phyloP scores from a whole-genome alignment of 78 protist genomes.

The Protostelium mycophagum region DNA sequence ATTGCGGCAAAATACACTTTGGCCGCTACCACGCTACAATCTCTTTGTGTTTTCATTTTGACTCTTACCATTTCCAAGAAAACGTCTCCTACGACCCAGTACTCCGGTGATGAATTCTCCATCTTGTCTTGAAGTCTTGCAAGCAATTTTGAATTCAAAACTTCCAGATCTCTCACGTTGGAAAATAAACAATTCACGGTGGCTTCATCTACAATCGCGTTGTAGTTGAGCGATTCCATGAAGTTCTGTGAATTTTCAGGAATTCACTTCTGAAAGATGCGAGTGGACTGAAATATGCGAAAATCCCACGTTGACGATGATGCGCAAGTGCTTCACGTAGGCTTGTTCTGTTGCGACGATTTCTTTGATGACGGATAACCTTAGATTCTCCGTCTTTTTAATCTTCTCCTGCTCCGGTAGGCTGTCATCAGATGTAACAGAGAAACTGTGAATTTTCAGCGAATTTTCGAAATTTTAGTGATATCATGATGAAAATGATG shows the following conservation, averaged over 20 bases:
- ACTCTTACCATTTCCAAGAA: not conserved
- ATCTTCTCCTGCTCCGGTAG: too few species aligned
- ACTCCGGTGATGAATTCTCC: not conserved
- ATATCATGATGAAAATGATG: too few species aligned
- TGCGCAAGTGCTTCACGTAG: conserved; percentile 28
- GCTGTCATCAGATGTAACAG: too few species aligned
- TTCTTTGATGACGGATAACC: conserved; percentile 30
- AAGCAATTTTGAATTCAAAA: not conserved
- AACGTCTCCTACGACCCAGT: not conserved
- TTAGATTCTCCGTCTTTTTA: not conserved
- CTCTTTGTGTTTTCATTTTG: not conserved
- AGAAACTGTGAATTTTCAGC: too few species aligned
- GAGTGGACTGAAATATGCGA: too few species aligned
- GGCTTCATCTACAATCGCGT: not conserved
- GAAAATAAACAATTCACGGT: not conserved
- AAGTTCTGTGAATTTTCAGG: not conserved
- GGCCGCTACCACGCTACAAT: not conserved
- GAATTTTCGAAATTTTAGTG: too few species aligned
- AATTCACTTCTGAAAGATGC: not conserved
- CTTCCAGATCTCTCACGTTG: not conserved
- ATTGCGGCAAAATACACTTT: too few species aligned
- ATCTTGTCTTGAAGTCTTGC: not conserved
- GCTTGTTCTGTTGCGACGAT: conserved; percentile 40
- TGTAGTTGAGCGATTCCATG: not conserved
- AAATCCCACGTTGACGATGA: not conserved